Percentiles rank a stretch among this genome's conserved stretches.
Evolutionary conservation across 768 basidiomycete genomes (phyloP).

Genomic region (Psilocybe tampanensis): DNA sequence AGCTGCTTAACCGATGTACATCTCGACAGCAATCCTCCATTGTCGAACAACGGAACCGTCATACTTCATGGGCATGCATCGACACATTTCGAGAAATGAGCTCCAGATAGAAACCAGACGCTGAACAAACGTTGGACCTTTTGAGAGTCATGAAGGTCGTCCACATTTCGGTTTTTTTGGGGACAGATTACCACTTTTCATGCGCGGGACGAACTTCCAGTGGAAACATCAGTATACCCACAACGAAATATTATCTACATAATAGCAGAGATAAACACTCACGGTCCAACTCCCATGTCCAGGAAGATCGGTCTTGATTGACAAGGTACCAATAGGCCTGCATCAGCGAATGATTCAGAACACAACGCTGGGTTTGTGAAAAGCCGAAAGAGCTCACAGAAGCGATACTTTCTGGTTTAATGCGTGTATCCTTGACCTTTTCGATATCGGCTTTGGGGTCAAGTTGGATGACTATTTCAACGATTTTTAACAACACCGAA

Average conservation of each 20-base stretch:
- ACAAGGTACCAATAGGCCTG: constrained; percentile 70
- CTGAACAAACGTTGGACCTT: no score
- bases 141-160: no score
- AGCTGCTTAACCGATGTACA: no score
- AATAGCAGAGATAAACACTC: constrained; percentile 28
- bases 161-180: no score
- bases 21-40: no score
- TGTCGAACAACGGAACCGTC: no score
- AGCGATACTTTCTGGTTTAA: constrained; percentile 44
- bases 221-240: background rate
- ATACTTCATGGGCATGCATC: no score
- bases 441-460: constrained; percentile 27
- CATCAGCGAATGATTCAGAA: background rate
- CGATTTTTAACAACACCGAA: no score
- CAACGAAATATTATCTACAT: background rate
- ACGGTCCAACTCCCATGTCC: constrained; percentile 84
- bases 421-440: constrained; percentile 47
- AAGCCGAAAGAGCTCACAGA: background rate
- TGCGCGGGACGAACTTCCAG: constrained; percentile 17
- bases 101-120: no score
- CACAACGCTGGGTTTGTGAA: background rate
- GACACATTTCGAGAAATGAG: no score
- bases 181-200: constrained; percentile 11
- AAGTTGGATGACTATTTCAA: constrained; percentile 36
- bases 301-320: constrained; percentile 70